Evolutionary conservation across 2,329 filamentous ascomycete genomes (phyloP), one percentile per base, ranked within the genome.

Genomic region (Ascochyta lentis): DNA sequence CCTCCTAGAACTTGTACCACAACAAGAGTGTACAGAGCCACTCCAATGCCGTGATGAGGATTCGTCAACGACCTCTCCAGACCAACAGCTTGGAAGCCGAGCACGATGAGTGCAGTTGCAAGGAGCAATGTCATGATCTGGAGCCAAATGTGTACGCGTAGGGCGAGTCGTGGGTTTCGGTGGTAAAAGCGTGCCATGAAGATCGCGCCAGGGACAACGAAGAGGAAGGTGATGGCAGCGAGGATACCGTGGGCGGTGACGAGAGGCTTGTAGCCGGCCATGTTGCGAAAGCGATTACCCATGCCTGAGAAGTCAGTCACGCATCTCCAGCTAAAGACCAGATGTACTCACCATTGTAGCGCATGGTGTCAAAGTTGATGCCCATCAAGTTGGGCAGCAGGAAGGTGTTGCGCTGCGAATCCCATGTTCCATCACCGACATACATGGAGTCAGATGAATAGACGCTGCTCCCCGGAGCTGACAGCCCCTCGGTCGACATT

Each of bases 401-500:
- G 72, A 94, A 95, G 16, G 84, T 87, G 69, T 93, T 91, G 71
- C 88, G 88, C 56, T 83, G 81, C 54, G 89, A 88, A 68, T 93
- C 89, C 90, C 91, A 95, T 31, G 91, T 94, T 22, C 91, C 91
- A 72, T 94, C 91, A 60, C 90, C 90, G 15, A 94, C 90, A 51
- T 80, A 82, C 82, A 93, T 81, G n/a, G 87, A 90, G 69, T 87
- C 82, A 47, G 89, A 92, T 65, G 83, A 82, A 77, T 94, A 94
- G 63, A 82, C 85, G 72, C 86, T 88, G 75, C 86, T 86, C 70
- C 90, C 90, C 45, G 90, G 84, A 62, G 88, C 83, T 63, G 89
- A 89, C 68, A 90, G 81, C 67, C 79, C 66, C 41, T 64, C 54
- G 49, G 49, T 44, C 10, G 71, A 71, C 68, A 75, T 74, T 48